A percentile compares a stretch with the other conserved stretches of the same genome.
Conservation (phyloP, 345 rosid species). For the Noccaea bulbosa region DNA sequence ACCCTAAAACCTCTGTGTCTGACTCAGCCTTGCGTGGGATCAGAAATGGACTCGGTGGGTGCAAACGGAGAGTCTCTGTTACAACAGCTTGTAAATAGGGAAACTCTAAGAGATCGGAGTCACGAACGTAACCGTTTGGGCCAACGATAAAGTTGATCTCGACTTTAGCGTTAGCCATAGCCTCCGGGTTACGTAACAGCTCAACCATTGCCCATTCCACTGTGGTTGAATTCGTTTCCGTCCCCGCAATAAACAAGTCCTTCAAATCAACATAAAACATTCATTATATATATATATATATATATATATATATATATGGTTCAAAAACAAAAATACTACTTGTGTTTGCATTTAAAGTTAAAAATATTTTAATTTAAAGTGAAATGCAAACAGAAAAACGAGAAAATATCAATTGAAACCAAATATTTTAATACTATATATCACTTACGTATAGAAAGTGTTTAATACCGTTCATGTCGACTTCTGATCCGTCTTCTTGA, state of each 20-base stretch:
- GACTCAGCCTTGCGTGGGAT: constrained; percentile 30
- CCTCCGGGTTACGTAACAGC: constrained; percentile 53
- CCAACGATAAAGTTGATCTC: constrained; percentile 50
- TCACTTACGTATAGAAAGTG: constrained; percentile 46
- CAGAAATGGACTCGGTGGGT: constrained; percentile 34
- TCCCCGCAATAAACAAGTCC: constrained; percentile 68
- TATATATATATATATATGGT: too few relatives aligned
- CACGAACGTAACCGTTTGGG: constrained; percentile 22
- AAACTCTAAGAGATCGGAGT: not conserved
- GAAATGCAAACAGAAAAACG: not conserved
- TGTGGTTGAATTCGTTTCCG: constrained; percentile 66
- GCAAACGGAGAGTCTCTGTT: constrained; percentile 37
- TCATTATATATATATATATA: too few relatives aligned
- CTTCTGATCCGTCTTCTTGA: constrained; percentile 26
- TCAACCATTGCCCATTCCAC: constrained; percentile 76
- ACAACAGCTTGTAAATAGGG: constrained; percentile 35
- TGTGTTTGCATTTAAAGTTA: too few relatives aligned
- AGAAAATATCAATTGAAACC: too few relatives aligned
- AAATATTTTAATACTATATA: too few relatives aligned
- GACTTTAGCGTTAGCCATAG: constrained; percentile 52
- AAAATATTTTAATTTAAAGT: too few relatives aligned
- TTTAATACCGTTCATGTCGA: constrained; percentile 34
- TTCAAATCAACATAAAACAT: too few relatives aligned
- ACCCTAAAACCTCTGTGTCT: constrained; percentile 23
- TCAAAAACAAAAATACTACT: too few relatives aligned